phyloP scores from a whole-genome alignment of 2,329 filamentous ascomycete species.

The Fusarium domesticum region DNA sequence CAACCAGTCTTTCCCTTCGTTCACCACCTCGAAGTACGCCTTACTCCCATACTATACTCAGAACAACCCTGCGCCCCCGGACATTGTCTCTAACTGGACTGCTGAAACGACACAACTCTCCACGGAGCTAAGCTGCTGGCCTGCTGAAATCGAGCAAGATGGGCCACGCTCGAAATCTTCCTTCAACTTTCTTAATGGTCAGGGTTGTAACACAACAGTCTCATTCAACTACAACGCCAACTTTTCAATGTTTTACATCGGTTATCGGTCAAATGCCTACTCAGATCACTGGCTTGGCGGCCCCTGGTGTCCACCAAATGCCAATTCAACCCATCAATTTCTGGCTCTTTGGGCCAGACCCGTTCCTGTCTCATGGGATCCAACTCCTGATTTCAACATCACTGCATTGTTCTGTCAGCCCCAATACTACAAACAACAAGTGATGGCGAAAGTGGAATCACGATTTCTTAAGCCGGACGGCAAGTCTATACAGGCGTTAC shows the following conservation, averaged over 20 bases:
- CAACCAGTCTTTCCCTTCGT: constrained; percentile 42
- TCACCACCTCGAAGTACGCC: constrained; percentile 42
- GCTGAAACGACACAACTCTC: constrained; percentile 31
- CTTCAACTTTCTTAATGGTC: constrained; percentile 36
- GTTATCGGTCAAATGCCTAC: constrained; percentile 37
- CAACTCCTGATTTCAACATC: constrained; percentile 12
- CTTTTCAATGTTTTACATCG: constrained; percentile 41
- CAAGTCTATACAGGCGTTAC: constrained; percentile 1
- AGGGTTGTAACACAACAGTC: constrained; percentile 35
- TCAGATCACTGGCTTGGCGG: constrained; percentile 33
- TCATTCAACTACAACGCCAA: constrained; percentile 11
- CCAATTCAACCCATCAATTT: constrained; percentile 38
- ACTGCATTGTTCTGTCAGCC: constrained; percentile 44
- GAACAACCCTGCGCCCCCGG: background rate
- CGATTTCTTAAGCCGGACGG: constrained; percentile 6
- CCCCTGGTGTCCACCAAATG: constrained; percentile 30
- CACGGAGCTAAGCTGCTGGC: constrained; percentile 40
- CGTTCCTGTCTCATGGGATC: background rate
- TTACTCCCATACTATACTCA: constrained; percentile 42
- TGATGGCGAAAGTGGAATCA: constrained; percentile 38
- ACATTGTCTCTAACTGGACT: constrained; percentile 26
- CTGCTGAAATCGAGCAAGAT: constrained; percentile 21
- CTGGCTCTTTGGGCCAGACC: constrained; percentile 26
- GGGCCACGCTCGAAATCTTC: background rate
- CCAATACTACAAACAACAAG: constrained; percentile 44